Evolutionary conservation across 306 rosid genomes (phyloP), one percentile per base, ranked within the genome.

Genomic region (Rosa lucieae): DNA sequence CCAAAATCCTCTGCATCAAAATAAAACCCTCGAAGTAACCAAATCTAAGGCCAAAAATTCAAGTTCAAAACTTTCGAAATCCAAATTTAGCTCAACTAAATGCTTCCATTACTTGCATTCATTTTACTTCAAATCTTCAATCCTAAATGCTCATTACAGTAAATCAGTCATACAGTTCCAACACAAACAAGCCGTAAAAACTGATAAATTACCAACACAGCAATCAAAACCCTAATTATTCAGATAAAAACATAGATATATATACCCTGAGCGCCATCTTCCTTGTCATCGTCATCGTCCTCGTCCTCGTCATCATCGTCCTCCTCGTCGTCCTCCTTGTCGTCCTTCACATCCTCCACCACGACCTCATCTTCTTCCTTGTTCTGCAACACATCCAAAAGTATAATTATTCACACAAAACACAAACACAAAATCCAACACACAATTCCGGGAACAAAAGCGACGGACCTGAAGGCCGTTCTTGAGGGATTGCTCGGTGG

Each of bases 301-400:
- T 89, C 94, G 0, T 88, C 97, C 0, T 89, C 92, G 0, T 88
- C 93, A 0, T 92, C 97, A 0, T 89, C 93, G 0, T 83, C 93
- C 0, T 84, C 90, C 0, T 87, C 93, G 0, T 67, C 90, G 0
- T 89, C 87, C 6, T 89, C 89, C 7, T 87, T 70, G 56, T 89
- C 93, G 10, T 90, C 93, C 79, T 90, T 92, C 29, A 90, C 92
- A 51, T 92, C 97, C 87, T 92, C 96, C 5, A 92, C 88, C 56
- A 89, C 79, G 17, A 90, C 92, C 51, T 62, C 72, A 62, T 86
- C 87, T 68, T 88, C 91, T 6, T 88, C 91, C 37, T 78, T 65
- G 21, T 83, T 85, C 93, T 89, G 73, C n/a, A 59, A 78, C 59
- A 35, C 1, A 62, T 17, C 10, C 73, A 32, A 82, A 52, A 29